phyloP scores from a whole-genome alignment of 208 protist species.

The Acanthamoeba healyi region DNA sequence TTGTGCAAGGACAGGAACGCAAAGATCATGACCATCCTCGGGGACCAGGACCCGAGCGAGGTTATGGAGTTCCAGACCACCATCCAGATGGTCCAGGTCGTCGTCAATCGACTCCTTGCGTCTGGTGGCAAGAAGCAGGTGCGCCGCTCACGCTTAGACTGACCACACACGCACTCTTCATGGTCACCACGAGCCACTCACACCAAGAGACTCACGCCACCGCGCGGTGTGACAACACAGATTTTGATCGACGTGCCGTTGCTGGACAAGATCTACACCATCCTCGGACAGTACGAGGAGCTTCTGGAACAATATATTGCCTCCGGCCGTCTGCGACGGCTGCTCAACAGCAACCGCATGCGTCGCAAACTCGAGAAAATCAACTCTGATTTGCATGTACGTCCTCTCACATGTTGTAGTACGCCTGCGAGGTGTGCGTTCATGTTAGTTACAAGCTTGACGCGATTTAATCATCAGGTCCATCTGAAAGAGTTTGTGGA shows the following conservation, averaged over 20 bases:
- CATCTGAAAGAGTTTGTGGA: conserved; percentile 46
- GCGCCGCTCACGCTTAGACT: too few relatives aligned
- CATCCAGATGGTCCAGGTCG: conserved; percentile 41
- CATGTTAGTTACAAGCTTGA: neutral
- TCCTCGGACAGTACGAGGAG: neutral
- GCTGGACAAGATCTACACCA: conserved; percentile 40
- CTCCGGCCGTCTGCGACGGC: neutral
- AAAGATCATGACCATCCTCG: conserved; percentile 40
- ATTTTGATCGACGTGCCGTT: neutral
- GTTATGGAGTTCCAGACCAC: conserved; percentile 48
- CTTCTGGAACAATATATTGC: conserved; percentile 14
- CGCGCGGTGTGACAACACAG: neutral
- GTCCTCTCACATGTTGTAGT: neutral
- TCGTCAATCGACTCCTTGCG: neutral
- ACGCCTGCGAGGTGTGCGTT: too few relatives aligned
- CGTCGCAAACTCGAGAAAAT: neutral
- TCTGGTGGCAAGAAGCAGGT: neutral
- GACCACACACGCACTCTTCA: too few relatives aligned
- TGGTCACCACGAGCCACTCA: too few relatives aligned
- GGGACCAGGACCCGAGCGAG: neutral
- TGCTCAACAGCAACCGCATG: conserved; percentile 31
- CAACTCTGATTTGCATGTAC: neutral
- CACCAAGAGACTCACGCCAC: neutral
- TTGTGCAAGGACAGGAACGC: conserved; percentile 12
- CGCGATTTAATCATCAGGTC: neutral